A percentile compares a stretch with the other conserved stretches of the same genome.
phyloP scores from a whole-genome alignment of 805 yeast genomes.

The Suhomyces kilbournensis region DNA sequence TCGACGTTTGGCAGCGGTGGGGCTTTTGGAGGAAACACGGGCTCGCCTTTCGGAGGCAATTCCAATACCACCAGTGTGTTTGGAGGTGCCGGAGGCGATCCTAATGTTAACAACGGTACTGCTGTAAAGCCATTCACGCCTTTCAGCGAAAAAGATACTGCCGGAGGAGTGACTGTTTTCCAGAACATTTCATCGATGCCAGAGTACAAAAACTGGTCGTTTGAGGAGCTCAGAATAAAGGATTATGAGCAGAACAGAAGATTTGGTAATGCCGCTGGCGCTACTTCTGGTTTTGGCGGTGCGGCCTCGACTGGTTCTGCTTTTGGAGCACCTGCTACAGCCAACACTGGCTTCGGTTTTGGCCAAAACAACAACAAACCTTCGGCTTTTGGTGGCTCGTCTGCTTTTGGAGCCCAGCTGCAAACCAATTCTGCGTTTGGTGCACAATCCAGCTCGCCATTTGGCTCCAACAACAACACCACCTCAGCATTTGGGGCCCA shows the following conservation, averaged over 20 bases:
- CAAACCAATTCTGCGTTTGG: constrained; percentile 26
- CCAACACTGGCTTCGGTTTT: not conserved
- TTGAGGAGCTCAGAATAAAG: constrained; percentile 84
- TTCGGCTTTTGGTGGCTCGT: constrained; percentile 39
- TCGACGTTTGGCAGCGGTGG: constrained; percentile 13
- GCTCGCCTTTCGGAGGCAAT: constrained; percentile 30
- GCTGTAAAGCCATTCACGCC: constrained; percentile 67
- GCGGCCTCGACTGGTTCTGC: constrained; percentile 18
- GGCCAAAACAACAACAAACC: constrained; percentile 18
- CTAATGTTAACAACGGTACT: constrained; percentile 59
- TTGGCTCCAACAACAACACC: constrained; percentile 23
- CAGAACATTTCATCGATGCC: constrained; percentile 87
- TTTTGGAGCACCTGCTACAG: constrained; percentile 22
- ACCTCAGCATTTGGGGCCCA: constrained; percentile 42
- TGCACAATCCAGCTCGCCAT: constrained; percentile 24
- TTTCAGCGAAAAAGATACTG: constrained; percentile 67
- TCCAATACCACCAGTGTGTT: constrained; percentile 12
- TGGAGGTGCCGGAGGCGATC: constrained; percentile 23
- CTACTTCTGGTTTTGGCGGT: constrained; percentile 25
- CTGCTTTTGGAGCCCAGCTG: constrained; percentile 18
- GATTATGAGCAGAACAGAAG: constrained; percentile 79
- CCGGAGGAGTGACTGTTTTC: constrained; percentile 53
- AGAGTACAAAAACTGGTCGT: constrained; percentile 75
- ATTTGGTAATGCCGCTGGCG: constrained; percentile 44
- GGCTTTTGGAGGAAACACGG: constrained; percentile 12